phyloP scores from a whole-genome alignment of 2,329 filamentous ascomycete genomes.

The Xylariaceae sp. region DNA sequence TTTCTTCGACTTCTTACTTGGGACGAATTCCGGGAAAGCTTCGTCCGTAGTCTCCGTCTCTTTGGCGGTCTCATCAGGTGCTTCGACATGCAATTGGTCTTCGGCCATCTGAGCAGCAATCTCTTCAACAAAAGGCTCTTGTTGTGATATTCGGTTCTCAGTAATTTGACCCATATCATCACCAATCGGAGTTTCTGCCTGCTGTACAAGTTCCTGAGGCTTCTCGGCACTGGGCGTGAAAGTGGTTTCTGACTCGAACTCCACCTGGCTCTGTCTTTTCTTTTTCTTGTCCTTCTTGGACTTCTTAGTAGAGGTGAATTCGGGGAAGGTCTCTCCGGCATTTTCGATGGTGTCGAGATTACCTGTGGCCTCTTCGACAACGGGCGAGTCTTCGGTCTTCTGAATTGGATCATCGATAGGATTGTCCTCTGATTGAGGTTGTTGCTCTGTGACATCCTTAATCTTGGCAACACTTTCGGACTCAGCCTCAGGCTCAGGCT shows the following conservation, averaged over 20 bases:
- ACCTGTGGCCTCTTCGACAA: constrained; percentile 7
- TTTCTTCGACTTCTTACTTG: constrained; percentile 15
- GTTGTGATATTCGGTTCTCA: no score
- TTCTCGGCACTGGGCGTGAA: neutral
- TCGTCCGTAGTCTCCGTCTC: constrained; percentile 30
- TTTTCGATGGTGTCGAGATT: neutral
- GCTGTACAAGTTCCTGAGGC: neutral
- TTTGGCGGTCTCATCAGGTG: no score
- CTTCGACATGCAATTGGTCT: no score
- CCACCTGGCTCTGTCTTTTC: constrained; percentile 11
- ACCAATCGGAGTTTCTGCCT: neutral
- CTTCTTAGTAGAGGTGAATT: constrained; percentile 1
- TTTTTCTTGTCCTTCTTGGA: constrained; percentile 23
- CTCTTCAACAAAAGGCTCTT: no score
- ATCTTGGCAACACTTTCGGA: constrained; percentile 3
- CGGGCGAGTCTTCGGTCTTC: no score
- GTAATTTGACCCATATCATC: neutral
- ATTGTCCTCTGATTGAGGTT: neutral
- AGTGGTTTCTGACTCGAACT: neutral
- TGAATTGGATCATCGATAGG: neutral
- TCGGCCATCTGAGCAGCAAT: no score
- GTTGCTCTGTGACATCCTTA: neutral
- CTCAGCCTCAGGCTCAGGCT: constrained; percentile 6
- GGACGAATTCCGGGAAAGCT: neutral
- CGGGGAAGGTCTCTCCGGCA: neutral